Percentiles rank a stretch among this genome's conserved stretches.
Conservation (phyloP, 306 rosid genomes). For the Rubus parviflorus region DNA sequence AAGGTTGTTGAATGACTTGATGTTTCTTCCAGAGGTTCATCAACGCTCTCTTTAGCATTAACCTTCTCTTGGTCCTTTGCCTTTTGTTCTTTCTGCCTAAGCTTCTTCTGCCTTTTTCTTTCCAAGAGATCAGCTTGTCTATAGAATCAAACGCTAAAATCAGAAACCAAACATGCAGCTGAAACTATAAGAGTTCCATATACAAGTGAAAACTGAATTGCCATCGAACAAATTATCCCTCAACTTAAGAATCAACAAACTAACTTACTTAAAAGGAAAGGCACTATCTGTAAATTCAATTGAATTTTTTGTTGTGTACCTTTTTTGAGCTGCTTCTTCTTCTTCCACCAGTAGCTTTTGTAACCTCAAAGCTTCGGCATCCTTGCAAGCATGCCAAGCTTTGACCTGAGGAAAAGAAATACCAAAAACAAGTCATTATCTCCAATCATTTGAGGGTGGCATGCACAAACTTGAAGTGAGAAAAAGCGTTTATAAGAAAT, state of each 20-base stretch:
- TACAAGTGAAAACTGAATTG: not conserved
- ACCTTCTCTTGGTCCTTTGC: constrained; percentile 55
- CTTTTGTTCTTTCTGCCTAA: constrained; percentile 73
- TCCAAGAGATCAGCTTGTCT: constrained; percentile 75
- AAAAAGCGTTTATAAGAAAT: not conserved
- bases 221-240: not conserved
- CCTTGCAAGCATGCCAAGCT: constrained; percentile 82
- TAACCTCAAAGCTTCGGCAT: constrained; percentile 79
- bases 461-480: not conserved
- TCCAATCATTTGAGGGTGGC: not conserved
- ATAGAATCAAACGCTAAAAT: constrained; percentile 22
- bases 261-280: not conserved
- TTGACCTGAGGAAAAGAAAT: constrained; percentile 48
- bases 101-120: constrained; percentile 75
- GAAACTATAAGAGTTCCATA: not conserved
- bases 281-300: not conserved
- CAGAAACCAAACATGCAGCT: constrained; percentile 20
- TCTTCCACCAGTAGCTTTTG: constrained; percentile 85
- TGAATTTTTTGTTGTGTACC: constrained; percentile 39
- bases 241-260: not conserved
- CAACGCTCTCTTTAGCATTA: constrained; percentile 35
- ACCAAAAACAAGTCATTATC: not conserved
- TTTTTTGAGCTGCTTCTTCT: constrained; percentile 84
- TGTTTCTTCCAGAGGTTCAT: constrained; percentile 40
- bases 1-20: constrained; percentile 36